Evolutionary conservation across 768 basidiomycete genomes (phyloP).

Genomic region (Multifurca ochricompacta): DNA sequence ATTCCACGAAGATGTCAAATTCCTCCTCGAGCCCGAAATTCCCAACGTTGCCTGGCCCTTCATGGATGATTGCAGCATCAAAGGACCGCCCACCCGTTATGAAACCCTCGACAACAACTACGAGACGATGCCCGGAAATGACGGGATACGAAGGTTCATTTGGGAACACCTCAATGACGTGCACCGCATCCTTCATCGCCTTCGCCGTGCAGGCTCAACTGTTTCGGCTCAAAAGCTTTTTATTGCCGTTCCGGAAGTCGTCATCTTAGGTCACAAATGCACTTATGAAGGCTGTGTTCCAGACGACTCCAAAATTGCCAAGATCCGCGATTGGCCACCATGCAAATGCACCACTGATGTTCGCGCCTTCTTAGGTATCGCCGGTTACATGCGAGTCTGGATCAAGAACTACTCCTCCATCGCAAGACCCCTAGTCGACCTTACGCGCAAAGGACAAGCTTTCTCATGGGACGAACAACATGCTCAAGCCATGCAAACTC

Average conservation of each 20-base stretch:
- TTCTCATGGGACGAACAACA: not conserved
- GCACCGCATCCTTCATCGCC: not conserved
- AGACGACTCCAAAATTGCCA: too few relatives aligned
- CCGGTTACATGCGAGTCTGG: conserved; percentile 19
- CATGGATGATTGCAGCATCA: not conserved
- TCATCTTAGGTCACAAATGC: conserved; percentile 32
- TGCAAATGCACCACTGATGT: conserved; percentile 21
- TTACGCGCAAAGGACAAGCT: conserved; percentile 21
- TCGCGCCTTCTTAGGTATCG: conserved; percentile 24
- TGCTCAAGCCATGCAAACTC: not conserved
- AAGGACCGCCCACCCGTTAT: not conserved
- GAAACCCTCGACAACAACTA: too few relatives aligned
- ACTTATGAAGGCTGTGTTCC: conserved; percentile 30
- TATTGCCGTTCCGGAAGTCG: too few relatives aligned
- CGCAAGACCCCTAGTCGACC: conserved; percentile 14
- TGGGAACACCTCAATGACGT: too few relatives aligned
- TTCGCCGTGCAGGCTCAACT: too few relatives aligned
- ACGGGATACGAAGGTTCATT: too few relatives aligned
- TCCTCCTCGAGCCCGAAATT: too few relatives aligned
- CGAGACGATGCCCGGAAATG: too few relatives aligned
- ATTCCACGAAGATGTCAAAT: too few relatives aligned
- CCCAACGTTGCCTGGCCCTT: too few relatives aligned
- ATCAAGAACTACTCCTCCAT: conserved; percentile 23
- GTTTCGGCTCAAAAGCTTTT: too few relatives aligned
- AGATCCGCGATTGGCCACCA: conserved; percentile 23